Evolutionary conservation across 768 basidiomycete species (phyloP).

Genomic region (Lenzites betulinus): DNA sequence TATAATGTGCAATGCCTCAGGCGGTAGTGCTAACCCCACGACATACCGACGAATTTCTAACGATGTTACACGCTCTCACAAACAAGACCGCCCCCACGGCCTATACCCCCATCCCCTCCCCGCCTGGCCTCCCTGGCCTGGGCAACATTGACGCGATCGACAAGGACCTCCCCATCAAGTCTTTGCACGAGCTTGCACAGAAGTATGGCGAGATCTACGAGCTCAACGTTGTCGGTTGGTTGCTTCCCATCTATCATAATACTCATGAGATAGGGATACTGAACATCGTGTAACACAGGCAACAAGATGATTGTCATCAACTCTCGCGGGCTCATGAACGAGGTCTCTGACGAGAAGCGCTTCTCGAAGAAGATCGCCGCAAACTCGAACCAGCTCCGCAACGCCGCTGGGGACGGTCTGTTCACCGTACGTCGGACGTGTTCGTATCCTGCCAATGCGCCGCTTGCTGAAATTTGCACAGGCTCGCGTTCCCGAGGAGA

Average conservation of each 20-base stretch:
- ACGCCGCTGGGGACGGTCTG: slow-evolving; percentile 42
- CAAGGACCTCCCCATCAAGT: slow-evolving; percentile 37
- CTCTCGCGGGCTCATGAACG: slow-evolving; percentile 40
- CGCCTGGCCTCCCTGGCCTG: slow-evolving; percentile 43
- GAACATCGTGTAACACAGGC: slow-evolving; percentile 21
- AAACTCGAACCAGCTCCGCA: slow-evolving; percentile 38
- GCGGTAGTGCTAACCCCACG: too few species aligned
- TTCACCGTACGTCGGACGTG: slow-evolving; percentile 38
- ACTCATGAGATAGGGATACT: neutral
- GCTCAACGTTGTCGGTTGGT: slow-evolving; percentile 38
- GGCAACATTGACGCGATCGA: slow-evolving; percentile 42
- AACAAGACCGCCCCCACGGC: neutral
- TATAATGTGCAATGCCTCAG: neutral
- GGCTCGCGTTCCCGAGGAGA: slow-evolving; percentile 41
- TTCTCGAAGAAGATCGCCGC: slow-evolving; percentile 44
- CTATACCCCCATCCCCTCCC: slow-evolving; percentile 43
- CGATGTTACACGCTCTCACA: neutral
- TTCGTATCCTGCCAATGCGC: slow-evolving; percentile 26
- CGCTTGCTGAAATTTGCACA: slow-evolving; percentile 25
- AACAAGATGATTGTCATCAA: slow-evolving; percentile 33
- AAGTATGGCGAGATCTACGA: slow-evolving; percentile 47
- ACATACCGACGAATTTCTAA: neutral
- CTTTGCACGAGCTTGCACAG: slow-evolving; percentile 37
- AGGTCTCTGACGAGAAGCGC: slow-evolving; percentile 44
- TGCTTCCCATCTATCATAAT: neutral